Conservation (phyloP, 2,329 filamentous ascomycete species). For the Stachybotrys elegans region DNA sequence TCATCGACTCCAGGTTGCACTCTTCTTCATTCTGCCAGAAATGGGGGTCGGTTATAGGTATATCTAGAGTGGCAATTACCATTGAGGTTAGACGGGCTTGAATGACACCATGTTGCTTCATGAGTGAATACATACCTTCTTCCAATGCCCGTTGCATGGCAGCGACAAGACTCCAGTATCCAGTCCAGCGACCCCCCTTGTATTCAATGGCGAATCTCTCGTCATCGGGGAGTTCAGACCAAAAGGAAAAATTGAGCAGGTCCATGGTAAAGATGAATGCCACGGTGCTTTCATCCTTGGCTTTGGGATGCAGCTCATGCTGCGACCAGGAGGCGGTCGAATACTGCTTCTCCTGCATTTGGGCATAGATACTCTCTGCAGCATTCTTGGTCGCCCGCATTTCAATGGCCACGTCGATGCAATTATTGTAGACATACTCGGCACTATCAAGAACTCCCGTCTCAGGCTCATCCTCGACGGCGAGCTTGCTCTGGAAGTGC, state of each 20-base stretch:
- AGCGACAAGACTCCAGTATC: slow-evolving; percentile 92
- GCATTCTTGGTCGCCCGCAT: slow-evolving; percentile 78
- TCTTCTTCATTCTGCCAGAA: slow-evolving; percentile 79
- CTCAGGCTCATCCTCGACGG: slow-evolving; percentile 56
- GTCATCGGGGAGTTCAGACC: slow-evolving; percentile 67
- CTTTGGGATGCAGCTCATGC: slow-evolving; percentile 84
- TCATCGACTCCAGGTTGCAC: slow-evolving; percentile 69
- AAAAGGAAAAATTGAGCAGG: slow-evolving; percentile 93
- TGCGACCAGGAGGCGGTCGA: slow-evolving; percentile 81
- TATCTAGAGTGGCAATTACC: slow-evolving; percentile 42
- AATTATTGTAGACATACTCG: slow-evolving; percentile 84
- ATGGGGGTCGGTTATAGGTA: slow-evolving; percentile 81
- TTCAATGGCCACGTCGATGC: slow-evolving; percentile 86
- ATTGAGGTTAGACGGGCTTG: neutral
- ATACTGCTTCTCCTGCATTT: slow-evolving; percentile 81
- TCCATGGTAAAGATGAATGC: slow-evolving; percentile 98
- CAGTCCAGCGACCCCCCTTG: slow-evolving; percentile 76
- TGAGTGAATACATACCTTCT: slow-evolving; percentile 51
- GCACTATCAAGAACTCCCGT: slow-evolving; percentile 79
- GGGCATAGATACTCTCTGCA: slow-evolving; percentile 68
- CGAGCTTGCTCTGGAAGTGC: slow-evolving; percentile 60
- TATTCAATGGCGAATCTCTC: slow-evolving; percentile 83
- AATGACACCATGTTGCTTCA: neutral
- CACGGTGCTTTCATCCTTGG: slow-evolving; percentile 72
- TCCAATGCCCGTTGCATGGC: slow-evolving; percentile 81